These are phyloP conservation scores for Xylaria sp. DNA, from an alignment of 495 filamentous ascomycete genomes.

Conservation along the genomic window DNA sequence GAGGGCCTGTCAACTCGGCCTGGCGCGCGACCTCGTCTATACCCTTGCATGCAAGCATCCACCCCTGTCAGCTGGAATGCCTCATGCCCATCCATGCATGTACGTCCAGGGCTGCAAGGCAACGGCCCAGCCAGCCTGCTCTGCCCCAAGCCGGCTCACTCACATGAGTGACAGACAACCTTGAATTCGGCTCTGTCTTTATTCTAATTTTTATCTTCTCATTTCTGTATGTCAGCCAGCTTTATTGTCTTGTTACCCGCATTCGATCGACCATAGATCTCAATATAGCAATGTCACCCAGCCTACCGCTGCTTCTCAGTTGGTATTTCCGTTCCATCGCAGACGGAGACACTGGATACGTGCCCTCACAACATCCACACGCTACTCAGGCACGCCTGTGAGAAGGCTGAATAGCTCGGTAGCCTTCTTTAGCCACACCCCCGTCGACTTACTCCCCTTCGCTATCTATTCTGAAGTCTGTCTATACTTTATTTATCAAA, in stretches of 20 bases:
- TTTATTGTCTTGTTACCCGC: conserved; percentile 28
- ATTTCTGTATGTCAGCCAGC: conserved; percentile 21
- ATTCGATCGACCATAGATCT: conserved; percentile 45
- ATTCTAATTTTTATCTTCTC: conserved; percentile 24
- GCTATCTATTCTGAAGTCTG: conserved; percentile 37
- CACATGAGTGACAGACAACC: conserved; percentile 32
- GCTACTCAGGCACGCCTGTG: conserved; percentile 28
- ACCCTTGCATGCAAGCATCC: conserved; percentile 30
- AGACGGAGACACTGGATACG: conserved; percentile 40
- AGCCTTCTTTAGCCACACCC: conserved; percentile 44
- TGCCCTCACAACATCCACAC: conserved; percentile 21
- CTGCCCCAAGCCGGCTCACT: conserved; percentile 31
- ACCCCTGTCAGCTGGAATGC: conserved; percentile 42
- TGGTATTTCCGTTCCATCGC: conserved; percentile 43
- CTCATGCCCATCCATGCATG: conserved; percentile 30
- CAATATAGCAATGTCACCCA: conserved; percentile 59
- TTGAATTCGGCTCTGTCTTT: conserved; percentile 25
- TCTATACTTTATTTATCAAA: conserved; percentile 48
- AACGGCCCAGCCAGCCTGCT: conserved; percentile 32
- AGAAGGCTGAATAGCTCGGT: conserved; percentile 44
- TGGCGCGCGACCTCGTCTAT: conserved; percentile 37
- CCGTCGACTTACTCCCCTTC: conserved; percentile 36
- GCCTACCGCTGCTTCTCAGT: conserved; percentile 38
- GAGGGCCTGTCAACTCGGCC: conserved; percentile 23
- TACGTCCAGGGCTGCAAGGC: conserved; percentile 29